These are phyloP conservation scores for Geotrichum europaeum DNA, from an alignment of 1,139 yeast species.

Conservation along the genomic window DNA sequence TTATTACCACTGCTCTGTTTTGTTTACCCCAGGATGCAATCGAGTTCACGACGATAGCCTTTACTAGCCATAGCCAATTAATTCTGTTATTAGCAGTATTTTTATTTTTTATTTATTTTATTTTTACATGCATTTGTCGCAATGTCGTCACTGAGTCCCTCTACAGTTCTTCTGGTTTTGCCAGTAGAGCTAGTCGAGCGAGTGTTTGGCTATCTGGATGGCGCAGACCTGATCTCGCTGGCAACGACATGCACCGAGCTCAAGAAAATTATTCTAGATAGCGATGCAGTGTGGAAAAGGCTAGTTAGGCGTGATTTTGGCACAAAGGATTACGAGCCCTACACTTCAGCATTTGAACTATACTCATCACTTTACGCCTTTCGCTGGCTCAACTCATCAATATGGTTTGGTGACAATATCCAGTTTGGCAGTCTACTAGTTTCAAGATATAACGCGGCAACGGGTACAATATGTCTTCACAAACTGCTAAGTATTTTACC, in stretches of 20 bases:
- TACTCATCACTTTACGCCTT: slow-evolving; percentile 17
- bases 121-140: neutral
- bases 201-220: slow-evolving; percentile 22
- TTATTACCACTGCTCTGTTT: neutral
- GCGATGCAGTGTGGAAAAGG: slow-evolving; percentile 25
- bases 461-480: slow-evolving; percentile 22
- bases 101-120: neutral
- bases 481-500: slow-evolving; percentile 16
- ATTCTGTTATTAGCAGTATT: neutral
- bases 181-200: slow-evolving; percentile 27
- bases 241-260: slow-evolving; percentile 23
- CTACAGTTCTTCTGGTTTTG: slow-evolving; percentile 9
- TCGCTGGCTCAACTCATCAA: slow-evolving; percentile 27
- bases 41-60: neutral
- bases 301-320: slow-evolving; percentile 16
- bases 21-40: neutral
- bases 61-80: neutral
- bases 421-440: slow-evolving; percentile 28
- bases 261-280: slow-evolving; percentile 15
- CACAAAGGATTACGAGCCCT: slow-evolving; percentile 19
- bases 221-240: slow-evolving; percentile 22
- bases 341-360: slow-evolving; percentile 19
- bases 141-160: neutral
- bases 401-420: slow-evolving; percentile 31
- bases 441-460: slow-evolving; percentile 24